Evolutionary conservation across 2,329 filamentous ascomycete genomes (phyloP), one percentile per base, ranked within the genome.

Genomic region (Endothia cerciana): DNA sequence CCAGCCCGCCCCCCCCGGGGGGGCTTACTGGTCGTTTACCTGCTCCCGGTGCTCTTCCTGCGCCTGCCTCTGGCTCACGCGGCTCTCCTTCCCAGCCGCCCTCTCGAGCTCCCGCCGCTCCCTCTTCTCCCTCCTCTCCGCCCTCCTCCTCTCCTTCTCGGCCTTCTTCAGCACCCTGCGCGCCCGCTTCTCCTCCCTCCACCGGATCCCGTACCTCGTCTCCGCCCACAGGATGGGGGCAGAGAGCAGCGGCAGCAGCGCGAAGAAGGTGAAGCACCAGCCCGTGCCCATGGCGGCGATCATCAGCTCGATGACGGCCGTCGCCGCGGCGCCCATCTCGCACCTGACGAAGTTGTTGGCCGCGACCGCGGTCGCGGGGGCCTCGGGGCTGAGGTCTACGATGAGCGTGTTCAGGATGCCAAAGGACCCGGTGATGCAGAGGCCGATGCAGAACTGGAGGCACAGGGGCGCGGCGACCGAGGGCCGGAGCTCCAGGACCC

Each of bases 331-430:
- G 30, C 86, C 87, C 51, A 87, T 76, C 22, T 87, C 74, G 72
- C 88, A 90, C n/a, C 88, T 78, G 4, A 86, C 81, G 3, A 91
- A 76, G 68, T 90, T 90, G 69, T 88, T 88, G 0, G 87, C 85
- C 0, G 88, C 87, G 1, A 87, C 87, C 0, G 85, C 86, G 0
- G 87, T 89, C 0, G 87, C 86, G 0, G 87, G 87, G 1, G 84
- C 82, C 30, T 84, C 77, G 0, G 87, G 87, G 68, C 88, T 86
- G 1, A 90, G 75, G 69, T 91, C 89, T 1, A 91, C 84, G 17
- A 90, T 80, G 7, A 91, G 76, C 0, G 86, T 87, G 70, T 84
- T 86, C n/a, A 89, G 79, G 55, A 89, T 82, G 65, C 84, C 85
- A 73, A 91, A 91, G 0, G 85, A 83, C 1, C 85, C 87, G 3